These are phyloP conservation scores for Theobroma cacao DNA, from an alignment of 345 rosid species.

Conservation along the genomic window DNA sequence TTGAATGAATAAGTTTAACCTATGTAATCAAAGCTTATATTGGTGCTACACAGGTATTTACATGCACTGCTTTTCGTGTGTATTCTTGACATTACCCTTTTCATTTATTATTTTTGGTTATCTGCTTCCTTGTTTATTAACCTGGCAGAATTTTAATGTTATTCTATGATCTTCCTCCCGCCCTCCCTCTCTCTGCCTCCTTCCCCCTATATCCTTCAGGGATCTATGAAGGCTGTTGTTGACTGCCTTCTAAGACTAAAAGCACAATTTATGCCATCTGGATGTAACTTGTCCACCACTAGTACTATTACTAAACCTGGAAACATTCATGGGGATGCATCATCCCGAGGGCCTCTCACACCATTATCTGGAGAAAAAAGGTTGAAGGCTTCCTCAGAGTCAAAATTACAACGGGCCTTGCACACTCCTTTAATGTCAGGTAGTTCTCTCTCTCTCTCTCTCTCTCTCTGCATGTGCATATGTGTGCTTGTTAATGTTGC, in stretches of 20 bases:
- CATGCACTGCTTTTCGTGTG: neutral
- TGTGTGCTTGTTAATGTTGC: neutral
- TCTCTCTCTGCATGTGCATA: conserved; percentile 1
- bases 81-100: neutral
- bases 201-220: conserved; percentile 29
- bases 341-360: conserved; percentile 29
- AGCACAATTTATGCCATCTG: conserved; percentile 27
- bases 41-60: neutral
- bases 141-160: neutral
- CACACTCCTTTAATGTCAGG: conserved; percentile 49
- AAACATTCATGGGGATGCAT: conserved; percentile 20
- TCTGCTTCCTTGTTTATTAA: neutral
- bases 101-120: neutral
- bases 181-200: neutral
- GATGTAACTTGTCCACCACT: conserved; percentile 17
- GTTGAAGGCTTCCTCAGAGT: conserved; percentile 38
- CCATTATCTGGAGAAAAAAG: conserved; percentile 50
- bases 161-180: neutral
- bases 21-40: neutral
- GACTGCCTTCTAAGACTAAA: conserved; percentile 43
- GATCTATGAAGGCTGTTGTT: conserved; percentile 49
- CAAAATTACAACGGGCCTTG: conserved; percentile 49
- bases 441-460: neutral
- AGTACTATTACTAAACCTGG: conserved; percentile 19
- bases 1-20: neutral